A percentile compares a stretch with the other conserved stretches of the same genome.
These are phyloP conservation scores for Ramaria sp. DNA, from an alignment of 768 basidiomycete species.

Conservation along the genomic window DNA sequence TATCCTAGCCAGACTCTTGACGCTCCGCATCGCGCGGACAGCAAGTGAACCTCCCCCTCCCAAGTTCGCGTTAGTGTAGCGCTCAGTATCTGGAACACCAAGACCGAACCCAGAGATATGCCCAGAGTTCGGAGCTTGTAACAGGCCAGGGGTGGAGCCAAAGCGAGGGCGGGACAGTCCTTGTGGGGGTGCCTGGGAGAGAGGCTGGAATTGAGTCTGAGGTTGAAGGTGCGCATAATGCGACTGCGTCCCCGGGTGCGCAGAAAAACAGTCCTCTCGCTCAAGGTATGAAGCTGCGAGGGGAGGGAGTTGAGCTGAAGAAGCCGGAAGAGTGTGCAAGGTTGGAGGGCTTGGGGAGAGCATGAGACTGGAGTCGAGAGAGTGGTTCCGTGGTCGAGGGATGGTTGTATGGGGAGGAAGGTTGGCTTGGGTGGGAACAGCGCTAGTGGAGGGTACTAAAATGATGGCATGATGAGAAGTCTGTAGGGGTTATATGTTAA, in stretches of 20 bases:
- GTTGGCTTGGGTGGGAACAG: conserved; percentile 39
- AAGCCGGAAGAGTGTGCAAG: conserved; percentile 11
- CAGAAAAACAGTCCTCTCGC: conserved; percentile 10
- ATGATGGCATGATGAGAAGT: no score
- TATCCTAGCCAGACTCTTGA: conserved; percentile 60
- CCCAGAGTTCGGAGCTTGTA: conserved; percentile 8
- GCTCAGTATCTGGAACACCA: no score
- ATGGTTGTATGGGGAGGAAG: conserved; percentile 16
- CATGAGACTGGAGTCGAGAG: conserved; percentile 35
- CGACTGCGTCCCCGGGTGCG: conserved; percentile 16
- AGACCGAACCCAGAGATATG: no score
- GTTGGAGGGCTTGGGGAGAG: conserved; percentile 21
- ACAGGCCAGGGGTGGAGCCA: not conserved
- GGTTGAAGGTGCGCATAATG: conserved; percentile 14
- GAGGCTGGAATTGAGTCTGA: not conserved
- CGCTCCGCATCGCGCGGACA: conserved; percentile 63
- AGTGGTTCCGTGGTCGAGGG: conserved; percentile 48
- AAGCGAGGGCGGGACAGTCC: conserved; percentile 5
- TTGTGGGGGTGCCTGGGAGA: not conserved
- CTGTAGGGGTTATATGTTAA: no score
- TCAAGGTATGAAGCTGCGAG: conserved; percentile 11
- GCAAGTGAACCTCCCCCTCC: conserved; percentile 69
- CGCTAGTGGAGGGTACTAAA: not conserved
- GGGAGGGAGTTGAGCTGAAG: not conserved
- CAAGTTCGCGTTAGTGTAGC: no score